Base-by-base conservation (phyloP, 164 flowering plant species). In the Paratinospora sagittata region DNA sequence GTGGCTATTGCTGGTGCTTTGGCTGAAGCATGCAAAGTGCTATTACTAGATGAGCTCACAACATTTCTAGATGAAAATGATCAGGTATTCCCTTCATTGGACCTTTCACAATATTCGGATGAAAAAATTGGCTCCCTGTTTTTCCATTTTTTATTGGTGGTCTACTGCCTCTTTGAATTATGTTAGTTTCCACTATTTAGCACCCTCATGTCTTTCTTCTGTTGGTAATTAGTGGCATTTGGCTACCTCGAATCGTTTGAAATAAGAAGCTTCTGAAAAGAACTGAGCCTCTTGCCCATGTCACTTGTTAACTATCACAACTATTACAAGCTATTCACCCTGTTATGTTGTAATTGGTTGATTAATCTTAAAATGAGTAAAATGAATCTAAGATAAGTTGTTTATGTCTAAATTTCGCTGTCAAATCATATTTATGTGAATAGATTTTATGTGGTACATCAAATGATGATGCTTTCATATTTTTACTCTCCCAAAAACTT, bases 1-100 rank as follows among this genome's bases (percentile, higher is more conserved):
- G 95, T 95, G 61, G 99, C 98, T 30, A 91, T 92, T 72, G 99
- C 97, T 24, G 98, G 99, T 70, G 94, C 98, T 80, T 79, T 95
- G 67, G 96, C 96, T 67, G 97, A 92, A 30, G 34, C 34, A 30
- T 30, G 34, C 34, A 30, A 30, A 30, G 34, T 30, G 34, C 34
- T 30, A 30, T 80, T 92, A 72, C 82, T 91, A 33, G 97, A 95
- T 83, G 99, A 95, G 79, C 97, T 95, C 39, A 95, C 99, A 27
- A 92, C 99, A n/a, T 92, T 92, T 81, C 74, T 95, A 69, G 98
- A 95, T 76, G 93, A 87, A 84, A 83, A 27, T 63, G 99, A 95
- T 81, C 97, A 92, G 97, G 97, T 94, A 64, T 57, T 55, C 6
- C 58, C 12, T 47, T 36, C 30, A 27, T 16, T 14, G 19, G 3